A percentile compares a stretch with the other conserved stretches of the same genome.
Conservation (phyloP, 495 filamentous ascomycete species). For the Annulohypoxylon nitens region DNA sequence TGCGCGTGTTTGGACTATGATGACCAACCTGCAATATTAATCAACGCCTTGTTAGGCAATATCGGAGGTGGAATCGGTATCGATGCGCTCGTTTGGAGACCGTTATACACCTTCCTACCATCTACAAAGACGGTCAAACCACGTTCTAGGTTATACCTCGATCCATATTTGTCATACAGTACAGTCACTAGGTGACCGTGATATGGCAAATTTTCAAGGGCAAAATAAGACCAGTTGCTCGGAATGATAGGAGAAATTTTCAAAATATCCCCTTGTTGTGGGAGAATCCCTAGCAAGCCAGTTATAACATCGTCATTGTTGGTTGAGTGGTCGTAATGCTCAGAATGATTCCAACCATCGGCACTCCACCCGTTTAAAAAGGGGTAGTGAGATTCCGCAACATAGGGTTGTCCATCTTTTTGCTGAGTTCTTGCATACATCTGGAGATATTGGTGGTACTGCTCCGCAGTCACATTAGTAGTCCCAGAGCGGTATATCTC, state of each 20-base stretch:
- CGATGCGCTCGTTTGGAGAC: constrained; percentile 29
- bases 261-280: constrained; percentile 53
- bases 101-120: constrained; percentile 48
- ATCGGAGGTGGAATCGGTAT: constrained; percentile 42
- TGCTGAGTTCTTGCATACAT: constrained; percentile 59
- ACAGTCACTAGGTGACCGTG: constrained; percentile 59
- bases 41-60: constrained; percentile 37
- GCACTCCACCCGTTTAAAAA: constrained; percentile 56
- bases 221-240: constrained; percentile 60
- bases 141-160: constrained; percentile 51
- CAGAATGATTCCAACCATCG: constrained; percentile 58
- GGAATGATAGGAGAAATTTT: constrained; percentile 59
- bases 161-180: constrained; percentile 57
- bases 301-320: constrained; percentile 63
- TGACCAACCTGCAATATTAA: constrained; percentile 56
- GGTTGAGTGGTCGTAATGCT: constrained; percentile 63
- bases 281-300: constrained; percentile 59
- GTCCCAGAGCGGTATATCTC: constrained; percentile 52
- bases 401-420: constrained; percentile 59
- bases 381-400: constrained; percentile 62
- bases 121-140: constrained; percentile 58
- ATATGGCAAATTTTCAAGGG: constrained; percentile 60
- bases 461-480: constrained; percentile 52
- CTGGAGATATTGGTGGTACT: constrained; percentile 54
- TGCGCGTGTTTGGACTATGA: background rate